These are phyloP conservation scores for Aspergillus flavus DNA, from an alignment of 2,329 filamentous ascomycete species.

Conservation along the genomic window DNA sequence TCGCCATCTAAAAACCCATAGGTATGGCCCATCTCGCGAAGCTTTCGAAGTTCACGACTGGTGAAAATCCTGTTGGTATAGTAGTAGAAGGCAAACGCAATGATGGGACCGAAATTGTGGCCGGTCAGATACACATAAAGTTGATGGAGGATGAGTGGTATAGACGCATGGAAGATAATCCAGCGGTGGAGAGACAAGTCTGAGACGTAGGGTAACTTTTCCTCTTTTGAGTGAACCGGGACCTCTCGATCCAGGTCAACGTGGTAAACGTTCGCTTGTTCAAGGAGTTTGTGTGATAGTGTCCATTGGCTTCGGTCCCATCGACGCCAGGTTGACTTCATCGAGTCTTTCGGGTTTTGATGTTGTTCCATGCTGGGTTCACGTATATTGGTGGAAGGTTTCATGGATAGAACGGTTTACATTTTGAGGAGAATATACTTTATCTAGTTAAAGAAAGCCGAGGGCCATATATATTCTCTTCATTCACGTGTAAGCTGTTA, in stretches of 20 bases:
- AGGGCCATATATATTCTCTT: neutral
- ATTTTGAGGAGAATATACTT: neutral
- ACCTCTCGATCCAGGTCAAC: constrained; percentile 32
- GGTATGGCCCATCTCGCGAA: constrained; percentile 42
- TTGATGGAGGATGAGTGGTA: constrained; percentile 44
- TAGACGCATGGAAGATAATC: constrained; percentile 42
- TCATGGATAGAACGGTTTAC: neutral
- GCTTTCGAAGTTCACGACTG: constrained; percentile 41
- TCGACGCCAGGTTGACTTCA: constrained; percentile 45
- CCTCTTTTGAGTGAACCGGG: constrained; percentile 44
- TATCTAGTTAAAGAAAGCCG: neutral
- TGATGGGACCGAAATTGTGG: constrained; percentile 31
- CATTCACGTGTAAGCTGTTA: neutral
- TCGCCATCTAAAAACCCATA: constrained; percentile 35
- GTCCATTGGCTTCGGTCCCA: constrained; percentile 35
- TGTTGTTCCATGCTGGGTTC: neutral
- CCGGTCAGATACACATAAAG: constrained; percentile 32
- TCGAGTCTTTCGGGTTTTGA: constrained; percentile 37
- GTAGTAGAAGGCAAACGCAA: constrained; percentile 42
- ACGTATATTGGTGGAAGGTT: neutral
- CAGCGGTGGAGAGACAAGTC: constrained; percentile 40
- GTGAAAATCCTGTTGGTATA: constrained; percentile 41
- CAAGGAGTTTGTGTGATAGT: constrained; percentile 34
- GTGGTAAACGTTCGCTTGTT: constrained; percentile 33
- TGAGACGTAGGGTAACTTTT: constrained; percentile 44